A percentile compares a stretch with the other conserved stretches of the same genome.
Evolutionary conservation across 768 basidiomycete species (phyloP).

Genomic region (Leccinum obscurum): DNA sequence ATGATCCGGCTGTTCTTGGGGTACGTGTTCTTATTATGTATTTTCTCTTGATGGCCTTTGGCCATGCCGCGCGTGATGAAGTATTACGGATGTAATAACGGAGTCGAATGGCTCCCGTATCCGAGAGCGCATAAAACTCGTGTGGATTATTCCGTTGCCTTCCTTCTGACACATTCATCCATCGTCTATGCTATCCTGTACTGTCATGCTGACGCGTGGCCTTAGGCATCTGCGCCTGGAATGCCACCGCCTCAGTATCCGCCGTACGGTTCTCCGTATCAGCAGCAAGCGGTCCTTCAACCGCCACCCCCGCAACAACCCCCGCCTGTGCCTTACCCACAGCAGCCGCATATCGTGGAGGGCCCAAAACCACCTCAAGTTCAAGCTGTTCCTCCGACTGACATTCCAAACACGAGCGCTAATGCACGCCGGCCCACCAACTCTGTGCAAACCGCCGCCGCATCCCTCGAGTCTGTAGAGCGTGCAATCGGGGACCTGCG

Average conservation of each 20-base stretch:
- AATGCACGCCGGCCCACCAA: constrained; percentile 39
- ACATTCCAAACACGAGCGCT: constrained; percentile 27
- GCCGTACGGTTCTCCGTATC: constrained; percentile 33
- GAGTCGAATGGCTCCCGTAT: constrained; percentile 35
- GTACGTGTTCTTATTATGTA: constrained; percentile 45
- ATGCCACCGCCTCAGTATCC: constrained; percentile 32
- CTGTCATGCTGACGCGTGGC: constrained; percentile 13
- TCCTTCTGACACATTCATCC: constrained; percentile 48
- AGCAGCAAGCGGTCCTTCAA: constrained; percentile 33
- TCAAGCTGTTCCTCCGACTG: constrained; percentile 20
- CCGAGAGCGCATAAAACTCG: constrained; percentile 46
- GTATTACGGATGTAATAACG: constrained; percentile 44
- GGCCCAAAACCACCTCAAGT: constrained; percentile 24
- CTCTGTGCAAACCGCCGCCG: constrained; percentile 68
- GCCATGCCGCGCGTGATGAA: constrained; percentile 37
- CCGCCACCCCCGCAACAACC: constrained; percentile 33
- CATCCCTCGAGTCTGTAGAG: constrained; percentile 72
- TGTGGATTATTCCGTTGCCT: constrained; percentile 63
- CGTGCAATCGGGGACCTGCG: constrained; percentile 54
- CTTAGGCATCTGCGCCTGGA: constrained; percentile 51
- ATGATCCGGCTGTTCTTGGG: constrained; percentile 83
- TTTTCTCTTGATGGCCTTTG: background rate
- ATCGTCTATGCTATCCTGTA: background rate
- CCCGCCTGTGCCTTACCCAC: constrained; percentile 28
- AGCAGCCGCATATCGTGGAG: constrained; percentile 29